Percentiles rank a stretch among this genome's conserved stretches.
phyloP scores from a whole-genome alignment of 2,329 filamentous ascomycete genomes.

The Beauveria scarabaeidicola region DNA sequence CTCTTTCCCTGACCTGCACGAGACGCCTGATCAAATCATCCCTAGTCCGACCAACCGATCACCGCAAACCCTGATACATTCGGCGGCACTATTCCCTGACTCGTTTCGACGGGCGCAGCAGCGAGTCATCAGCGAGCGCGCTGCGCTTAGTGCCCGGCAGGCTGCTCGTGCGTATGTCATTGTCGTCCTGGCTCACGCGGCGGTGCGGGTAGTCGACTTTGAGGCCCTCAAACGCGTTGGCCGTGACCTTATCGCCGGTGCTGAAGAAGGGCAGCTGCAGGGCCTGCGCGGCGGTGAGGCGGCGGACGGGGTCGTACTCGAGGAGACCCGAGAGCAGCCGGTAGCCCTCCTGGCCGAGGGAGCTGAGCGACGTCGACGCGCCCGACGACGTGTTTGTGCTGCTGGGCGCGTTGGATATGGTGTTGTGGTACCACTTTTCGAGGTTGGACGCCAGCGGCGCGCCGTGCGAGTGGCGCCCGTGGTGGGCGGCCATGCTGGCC shows the following conservation, averaged over 20 bases:
- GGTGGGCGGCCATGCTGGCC: constrained; percentile 32
- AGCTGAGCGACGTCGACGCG: constrained; percentile 37
- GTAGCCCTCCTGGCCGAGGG: constrained; percentile 68
- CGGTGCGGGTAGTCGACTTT: constrained; percentile 84
- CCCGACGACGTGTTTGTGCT: constrained; percentile 37
- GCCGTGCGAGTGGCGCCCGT: constrained; percentile 21
- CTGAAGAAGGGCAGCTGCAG: constrained; percentile 87
- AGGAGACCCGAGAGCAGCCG: constrained; percentile 73
- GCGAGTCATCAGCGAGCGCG: constrained; percentile 69
- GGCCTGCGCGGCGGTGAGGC: constrained; percentile 79
- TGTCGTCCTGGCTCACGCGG: constrained; percentile 87
- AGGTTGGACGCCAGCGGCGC: constrained; percentile 41
- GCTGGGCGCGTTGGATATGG: constrained; percentile 50
- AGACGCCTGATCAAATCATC: not conserved
- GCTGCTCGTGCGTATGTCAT: constrained; percentile 86
- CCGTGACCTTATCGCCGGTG: constrained; percentile 61
- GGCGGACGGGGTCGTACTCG: constrained; percentile 85
- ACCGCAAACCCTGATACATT: not conserved
- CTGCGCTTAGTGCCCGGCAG: constrained; percentile 86
- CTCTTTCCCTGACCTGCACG: not conserved
- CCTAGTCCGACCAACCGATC: not conserved
- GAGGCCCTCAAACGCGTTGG: constrained; percentile 85
- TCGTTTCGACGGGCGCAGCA: constrained; percentile 56
- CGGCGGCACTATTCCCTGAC: constrained; percentile 41
- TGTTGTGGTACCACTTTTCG: constrained; percentile 73